Conservation (phyloP, 768 basidiomycete genomes). For the Gymnopilus junonius region DNA sequence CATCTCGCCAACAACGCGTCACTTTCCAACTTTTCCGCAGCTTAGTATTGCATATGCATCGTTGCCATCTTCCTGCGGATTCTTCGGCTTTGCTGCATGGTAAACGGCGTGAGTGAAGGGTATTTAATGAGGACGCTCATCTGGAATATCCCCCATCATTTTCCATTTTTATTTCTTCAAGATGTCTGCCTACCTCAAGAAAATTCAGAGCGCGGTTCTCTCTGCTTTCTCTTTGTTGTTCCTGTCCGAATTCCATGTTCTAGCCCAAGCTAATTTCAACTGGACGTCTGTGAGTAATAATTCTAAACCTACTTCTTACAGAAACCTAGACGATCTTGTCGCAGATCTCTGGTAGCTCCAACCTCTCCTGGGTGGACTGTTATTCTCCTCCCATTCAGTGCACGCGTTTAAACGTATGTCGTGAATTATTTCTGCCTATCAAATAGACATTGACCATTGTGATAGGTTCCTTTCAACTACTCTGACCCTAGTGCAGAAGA, state of each 20-base stretch:
- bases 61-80: too few species aligned
- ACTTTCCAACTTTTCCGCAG: background rate
- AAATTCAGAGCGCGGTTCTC: background rate
- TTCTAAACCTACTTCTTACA: too few species aligned
- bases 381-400: constrained; percentile 29
- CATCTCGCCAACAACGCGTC: background rate
- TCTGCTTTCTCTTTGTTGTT: background rate
- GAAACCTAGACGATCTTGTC: background rate
- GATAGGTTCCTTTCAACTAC: constrained; percentile 51
- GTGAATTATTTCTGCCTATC: background rate
- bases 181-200: background rate
- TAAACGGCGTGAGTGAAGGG: background rate
- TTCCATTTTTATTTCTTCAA: background rate
- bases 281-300: background rate
- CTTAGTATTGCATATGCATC: background rate
- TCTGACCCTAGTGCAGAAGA: constrained; percentile 40
- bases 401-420: constrained; percentile 33
- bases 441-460: background rate
- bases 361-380: constrained; percentile 33
- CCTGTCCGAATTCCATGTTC: background rate
- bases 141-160: background rate
- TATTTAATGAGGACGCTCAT: background rate
- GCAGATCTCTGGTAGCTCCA: constrained; percentile 16
- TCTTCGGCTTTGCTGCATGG: background rate
- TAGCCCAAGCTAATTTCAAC: background rate